phyloP scores from a whole-genome alignment of 202 grass and related monocot genomes.

The Schoenoplectus triqueter region DNA sequence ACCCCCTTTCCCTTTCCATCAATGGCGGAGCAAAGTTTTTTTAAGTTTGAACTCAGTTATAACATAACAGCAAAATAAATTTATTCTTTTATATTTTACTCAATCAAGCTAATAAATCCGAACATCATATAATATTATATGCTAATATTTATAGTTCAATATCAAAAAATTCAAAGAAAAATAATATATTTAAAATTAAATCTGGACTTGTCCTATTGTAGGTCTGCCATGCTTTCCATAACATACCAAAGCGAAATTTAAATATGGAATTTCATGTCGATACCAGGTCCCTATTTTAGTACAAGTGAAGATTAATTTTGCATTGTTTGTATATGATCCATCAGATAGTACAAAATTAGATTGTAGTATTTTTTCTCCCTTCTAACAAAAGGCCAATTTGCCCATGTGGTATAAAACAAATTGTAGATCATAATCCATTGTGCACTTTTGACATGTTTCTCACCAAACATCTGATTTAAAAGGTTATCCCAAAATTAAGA shows the following conservation, averaged over 20 bases:
- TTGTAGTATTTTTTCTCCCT: background rate
- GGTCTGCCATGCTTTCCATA: background rate
- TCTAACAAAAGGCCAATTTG: conserved; percentile 17
- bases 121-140: no score
- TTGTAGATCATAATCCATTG: conserved; percentile 2
- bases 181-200: no score
- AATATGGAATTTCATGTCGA: conserved; percentile 29
- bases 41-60: no score
- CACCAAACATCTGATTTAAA: conserved; percentile 12
- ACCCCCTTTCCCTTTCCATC: background rate
- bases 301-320: background rate
- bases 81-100: no score
- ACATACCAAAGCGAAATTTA: conserved; percentile 2
- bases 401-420: background rate
- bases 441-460: background rate
- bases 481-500: background rate
- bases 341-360: conserved; percentile 8
- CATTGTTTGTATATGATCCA: conserved; percentile 7
- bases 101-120: no score
- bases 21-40: no score
- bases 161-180: no score
- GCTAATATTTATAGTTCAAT: no score
- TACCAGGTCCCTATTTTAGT: background rate
- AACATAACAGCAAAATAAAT: no score
- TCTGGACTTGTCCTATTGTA: no score